Evolutionary conservation across 805 yeast species (phyloP), one percentile per base, ranked within the genome.

Genomic region (Nadsonia fulvescens): DNA sequence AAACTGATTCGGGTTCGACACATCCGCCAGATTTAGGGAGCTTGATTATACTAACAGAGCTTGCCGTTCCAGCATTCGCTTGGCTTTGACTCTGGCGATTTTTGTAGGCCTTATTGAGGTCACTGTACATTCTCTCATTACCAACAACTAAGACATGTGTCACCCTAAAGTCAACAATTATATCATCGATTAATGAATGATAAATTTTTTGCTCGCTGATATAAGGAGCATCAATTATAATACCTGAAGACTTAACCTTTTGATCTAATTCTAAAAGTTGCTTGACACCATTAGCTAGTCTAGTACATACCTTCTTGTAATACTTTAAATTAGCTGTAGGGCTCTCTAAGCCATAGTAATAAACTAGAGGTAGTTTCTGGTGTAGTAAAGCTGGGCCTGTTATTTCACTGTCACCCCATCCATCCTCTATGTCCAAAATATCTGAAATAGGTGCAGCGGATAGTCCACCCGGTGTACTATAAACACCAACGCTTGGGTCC

Each of bases 321-420:
- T 61, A 56, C 22, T 58, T 61, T 22, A 61, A 44, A 44, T 81
- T 81, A 8, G 67, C 71, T 1, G 49, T 37, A 8, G 66, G 57
- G 18, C 55, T 49, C 25, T 71, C 77, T 28, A 71, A 59, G 0
- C 96, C 98, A 48, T 58, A 81, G 40, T 63, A 70, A 40, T 75
- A 72, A 6, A 76, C 86, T n/a, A 75, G 46, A 1, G 96, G 95
- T 47, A 79, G 91, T 45, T 79, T 78, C n/a, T 78, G 77, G 45
- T 77, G 83, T 2, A 47, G 36, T 5, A 39, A 35, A 2, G 56
- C 40, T 1, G 58, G 58, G 1, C 58, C 54, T 35, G 74, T 69
- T 33, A 61, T 54, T 1, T 83, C 69, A 1, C 78, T 68, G 24
- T 79, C 78, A 34, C 92, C 93, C 56, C 91, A 75, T 2, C 64